These are phyloP conservation scores for Mollisia scopiformis DNA, from an alignment of 2,329 filamentous ascomycete genomes.

Conservation along the genomic window DNA sequence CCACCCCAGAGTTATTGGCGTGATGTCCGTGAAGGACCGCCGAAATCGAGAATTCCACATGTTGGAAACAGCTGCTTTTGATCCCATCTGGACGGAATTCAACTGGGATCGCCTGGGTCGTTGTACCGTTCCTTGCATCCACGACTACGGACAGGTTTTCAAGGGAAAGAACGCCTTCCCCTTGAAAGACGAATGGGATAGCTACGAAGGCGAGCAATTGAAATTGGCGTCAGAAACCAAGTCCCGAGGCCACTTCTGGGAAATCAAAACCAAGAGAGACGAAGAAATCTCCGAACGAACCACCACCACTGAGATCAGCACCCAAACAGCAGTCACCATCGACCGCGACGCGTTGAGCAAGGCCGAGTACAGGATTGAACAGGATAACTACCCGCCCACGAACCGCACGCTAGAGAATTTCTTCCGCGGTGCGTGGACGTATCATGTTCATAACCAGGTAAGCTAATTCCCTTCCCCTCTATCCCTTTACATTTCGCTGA, in stretches of 20 bases:
- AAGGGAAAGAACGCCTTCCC: slow-evolving; percentile 46
- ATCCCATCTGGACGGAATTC: slow-evolving; percentile 60
- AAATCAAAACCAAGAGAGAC: slow-evolving; percentile 26
- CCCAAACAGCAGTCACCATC: slow-evolving; percentile 16
- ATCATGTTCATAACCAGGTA: slow-evolving; percentile 61
- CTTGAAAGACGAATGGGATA: slow-evolving; percentile 55
- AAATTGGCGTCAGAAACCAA: slow-evolving; percentile 33
- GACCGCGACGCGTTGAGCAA: slow-evolving; percentile 35
- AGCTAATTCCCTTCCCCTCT: too few relatives aligned
- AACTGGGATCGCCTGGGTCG: slow-evolving; percentile 54
- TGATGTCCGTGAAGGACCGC: slow-evolving; percentile 59
- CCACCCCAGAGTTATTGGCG: slow-evolving; percentile 56
- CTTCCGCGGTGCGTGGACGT: slow-evolving; percentile 58
- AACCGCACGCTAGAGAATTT: slow-evolving; percentile 59
- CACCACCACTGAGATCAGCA: slow-evolving; percentile 1
- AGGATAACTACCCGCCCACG: slow-evolving; percentile 57
- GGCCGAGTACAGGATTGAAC: slow-evolving; percentile 48
- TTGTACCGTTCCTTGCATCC: slow-evolving; percentile 57
- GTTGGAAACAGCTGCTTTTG: slow-evolving; percentile 59
- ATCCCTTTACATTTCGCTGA: too few relatives aligned
- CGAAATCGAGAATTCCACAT: slow-evolving; percentile 56
- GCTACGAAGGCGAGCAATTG: slow-evolving; percentile 49
- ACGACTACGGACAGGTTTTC: slow-evolving; percentile 55
- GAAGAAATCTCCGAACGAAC: too few relatives aligned
- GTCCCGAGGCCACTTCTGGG: slow-evolving; percentile 30